Base-by-base conservation (phyloP, 2,329 filamentous ascomycete genomes). In the Phialemoniopsis sp. region DNA sequence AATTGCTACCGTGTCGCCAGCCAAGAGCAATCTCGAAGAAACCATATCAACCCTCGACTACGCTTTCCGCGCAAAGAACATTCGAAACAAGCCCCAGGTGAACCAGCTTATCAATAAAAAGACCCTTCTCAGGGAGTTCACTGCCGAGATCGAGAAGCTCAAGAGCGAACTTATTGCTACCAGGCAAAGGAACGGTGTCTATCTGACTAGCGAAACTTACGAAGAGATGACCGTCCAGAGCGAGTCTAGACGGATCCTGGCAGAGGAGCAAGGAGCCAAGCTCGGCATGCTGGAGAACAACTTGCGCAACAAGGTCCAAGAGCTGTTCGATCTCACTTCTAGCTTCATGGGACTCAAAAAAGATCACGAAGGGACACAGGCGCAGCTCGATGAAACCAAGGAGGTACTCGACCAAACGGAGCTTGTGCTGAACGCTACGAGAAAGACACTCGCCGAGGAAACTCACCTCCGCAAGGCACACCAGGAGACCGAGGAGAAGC, bases 11-110 rank as follows among this genome's bases (percentile, higher is more conserved):
- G 78, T 98, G 31, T 97, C 93, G 3, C 90, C 93, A 2, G 89
- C 90, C 8, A 94, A 93, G 62, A 90, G 85, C 63, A 98, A 97
- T 52, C 72, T 98, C 2, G 93, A 98, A 56, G 93, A 98, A 63
- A 98, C 94, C 0, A 97, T 98, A 44, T 97, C 93, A 1, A 98
- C 94, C 0, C 75, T 98, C 2, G 93, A 98, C 60, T 98, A 98
- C 57, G 94, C 93, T 10, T 97, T 97, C 66, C 80, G 93, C 34
- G 93, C 93, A 13, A 98, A 98, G 70, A 97, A 98, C 51, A 98
- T 98, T 54, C 86, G 88, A 36, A 98, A 98, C 64, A 96, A 96
- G 63, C 94, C 93, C 1, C 93, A 98, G 56, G 76, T 95, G 52
- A 98, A 97, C 62, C 87, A 89, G 36, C 78, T 88, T 56, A 80